phyloP scores from a whole-genome alignment of 179 eudicot species.

The Nepenthes alata region DNA sequence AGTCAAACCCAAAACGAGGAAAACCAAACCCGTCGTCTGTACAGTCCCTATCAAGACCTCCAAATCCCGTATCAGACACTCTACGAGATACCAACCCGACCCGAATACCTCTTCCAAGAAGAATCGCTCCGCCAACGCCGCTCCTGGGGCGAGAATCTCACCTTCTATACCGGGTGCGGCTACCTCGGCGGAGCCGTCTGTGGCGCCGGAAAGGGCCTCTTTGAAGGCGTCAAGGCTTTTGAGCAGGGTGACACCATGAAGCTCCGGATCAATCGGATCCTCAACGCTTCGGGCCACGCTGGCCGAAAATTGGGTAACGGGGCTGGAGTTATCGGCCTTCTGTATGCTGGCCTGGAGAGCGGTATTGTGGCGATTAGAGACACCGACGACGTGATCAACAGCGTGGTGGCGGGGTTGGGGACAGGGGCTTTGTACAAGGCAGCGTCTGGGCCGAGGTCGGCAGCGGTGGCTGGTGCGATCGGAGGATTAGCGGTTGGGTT shows the following conservation, averaged over 20 bases:
- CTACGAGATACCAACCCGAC: slow-evolving; percentile 40
- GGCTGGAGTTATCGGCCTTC: slow-evolving; percentile 61
- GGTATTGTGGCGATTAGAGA: slow-evolving; percentile 66
- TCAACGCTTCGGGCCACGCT: slow-evolving; percentile 50
- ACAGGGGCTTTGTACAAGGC: slow-evolving; percentile 75
- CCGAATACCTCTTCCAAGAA: slow-evolving; percentile 44
- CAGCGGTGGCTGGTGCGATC: slow-evolving; percentile 85
- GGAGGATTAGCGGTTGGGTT: slow-evolving; percentile 65
- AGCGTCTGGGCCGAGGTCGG: slow-evolving; percentile 67
- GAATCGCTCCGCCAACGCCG: slow-evolving; percentile 41
- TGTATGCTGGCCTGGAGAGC: slow-evolving; percentile 78
- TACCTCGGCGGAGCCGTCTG: slow-evolving; percentile 30
- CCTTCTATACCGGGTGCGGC: slow-evolving; percentile 46
- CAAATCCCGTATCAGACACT: slow-evolving; percentile 28
- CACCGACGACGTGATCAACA: slow-evolving; percentile 58
- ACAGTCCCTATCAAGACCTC: slow-evolving; percentile 40
- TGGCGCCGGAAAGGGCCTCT: slow-evolving; percentile 32
- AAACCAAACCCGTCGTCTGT: slow-evolving; percentile 16
- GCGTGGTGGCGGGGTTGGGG: slow-evolving; percentile 78
- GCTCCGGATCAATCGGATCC: slow-evolving; percentile 49
- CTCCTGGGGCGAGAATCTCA: slow-evolving; percentile 46
- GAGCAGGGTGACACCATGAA: slow-evolving; percentile 36
- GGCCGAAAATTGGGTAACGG: slow-evolving; percentile 70
- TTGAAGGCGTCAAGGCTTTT: slow-evolving; percentile 23
- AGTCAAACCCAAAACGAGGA: slow-evolving; percentile 3